Evolutionary conservation across 352 stramenopile genomes (phyloP).

Genomic region (Pythium graminicola): DNA sequence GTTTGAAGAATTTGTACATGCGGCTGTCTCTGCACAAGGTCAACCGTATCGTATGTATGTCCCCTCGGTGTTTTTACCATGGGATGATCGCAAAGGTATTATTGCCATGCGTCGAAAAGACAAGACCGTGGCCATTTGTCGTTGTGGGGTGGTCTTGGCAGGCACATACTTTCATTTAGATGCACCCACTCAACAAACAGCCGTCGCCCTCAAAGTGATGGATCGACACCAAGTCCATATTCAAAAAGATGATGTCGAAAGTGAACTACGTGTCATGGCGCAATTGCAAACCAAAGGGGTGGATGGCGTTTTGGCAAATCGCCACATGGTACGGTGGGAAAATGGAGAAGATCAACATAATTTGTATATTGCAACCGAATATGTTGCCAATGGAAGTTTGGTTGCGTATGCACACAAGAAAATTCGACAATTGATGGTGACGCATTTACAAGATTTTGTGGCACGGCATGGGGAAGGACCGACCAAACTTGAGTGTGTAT

Average conservation of each 20-base stretch:
- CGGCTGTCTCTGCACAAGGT: conserved; percentile 36
- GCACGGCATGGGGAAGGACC: conserved; percentile 45
- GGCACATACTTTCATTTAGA: conserved; percentile 66
- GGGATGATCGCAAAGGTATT: conserved; percentile 54
- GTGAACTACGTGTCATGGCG: conserved; percentile 72
- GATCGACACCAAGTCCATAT: conserved; percentile 58
- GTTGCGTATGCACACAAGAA: conserved; percentile 63
- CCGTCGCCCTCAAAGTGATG: conserved; percentile 81
- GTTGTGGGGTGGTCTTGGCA: conserved; percentile 74
- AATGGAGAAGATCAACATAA: conserved; percentile 63
- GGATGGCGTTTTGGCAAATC: conserved; percentile 58
- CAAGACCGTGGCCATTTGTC: conserved; percentile 60
- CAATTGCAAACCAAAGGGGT: conserved; percentile 72
- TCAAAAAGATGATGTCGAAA: conserved; percentile 77
- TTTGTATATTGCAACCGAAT: conserved; percentile 79
- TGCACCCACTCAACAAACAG: conserved; percentile 38
- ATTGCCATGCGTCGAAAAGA: conserved; percentile 69
- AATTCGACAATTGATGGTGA: conserved; percentile 61
- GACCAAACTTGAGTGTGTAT: conserved; percentile 74
- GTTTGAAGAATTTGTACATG: conserved; percentile 56
- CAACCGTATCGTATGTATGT: conserved; percentile 56
- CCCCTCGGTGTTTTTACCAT: conserved; percentile 58
- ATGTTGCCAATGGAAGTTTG: conserved; percentile 72
- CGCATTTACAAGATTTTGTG: conserved; percentile 65
- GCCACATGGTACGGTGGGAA: conserved; percentile 77